Conservation (phyloP, 2,329 filamentous ascomycete species). For the Aureobasidium sp. region DNA sequence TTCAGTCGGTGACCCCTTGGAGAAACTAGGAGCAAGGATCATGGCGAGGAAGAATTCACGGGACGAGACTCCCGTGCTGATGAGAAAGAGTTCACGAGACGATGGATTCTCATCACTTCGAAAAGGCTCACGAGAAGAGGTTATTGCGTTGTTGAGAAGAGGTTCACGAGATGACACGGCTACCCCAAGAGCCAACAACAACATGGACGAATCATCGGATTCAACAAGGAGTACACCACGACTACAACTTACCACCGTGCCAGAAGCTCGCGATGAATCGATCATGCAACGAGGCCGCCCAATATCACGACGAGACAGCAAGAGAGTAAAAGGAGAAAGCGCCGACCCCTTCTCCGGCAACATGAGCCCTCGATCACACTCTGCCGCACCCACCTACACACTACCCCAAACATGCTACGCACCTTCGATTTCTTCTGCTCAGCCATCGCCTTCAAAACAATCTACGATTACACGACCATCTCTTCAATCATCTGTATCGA, state of each 20-base stretch:
- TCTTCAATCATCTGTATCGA: neutral
- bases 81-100: neutral
- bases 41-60: conserved; percentile 7
- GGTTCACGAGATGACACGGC: neutral
- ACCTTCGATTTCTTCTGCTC: neutral
- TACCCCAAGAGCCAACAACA: neutral
- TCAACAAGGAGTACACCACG: neutral
- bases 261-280: neutral
- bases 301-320: neutral
- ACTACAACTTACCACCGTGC: neutral
- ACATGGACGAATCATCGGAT: neutral
- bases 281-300: conserved; percentile 6
- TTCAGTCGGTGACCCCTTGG: neutral
- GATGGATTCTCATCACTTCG: neutral
- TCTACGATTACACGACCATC: neutral
- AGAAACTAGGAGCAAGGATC: neutral
- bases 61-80: neutral
- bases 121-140: neutral
- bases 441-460: neutral
- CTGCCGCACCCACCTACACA: neutral
- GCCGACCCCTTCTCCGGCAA: neutral
- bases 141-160: neutral
- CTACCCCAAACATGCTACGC: conserved; percentile 1
- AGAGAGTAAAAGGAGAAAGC: neutral
- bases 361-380: neutral